phyloP scores from a whole-genome alignment of 2,329 filamentous ascomycete genomes.

The Colletotrichum lini region DNA sequence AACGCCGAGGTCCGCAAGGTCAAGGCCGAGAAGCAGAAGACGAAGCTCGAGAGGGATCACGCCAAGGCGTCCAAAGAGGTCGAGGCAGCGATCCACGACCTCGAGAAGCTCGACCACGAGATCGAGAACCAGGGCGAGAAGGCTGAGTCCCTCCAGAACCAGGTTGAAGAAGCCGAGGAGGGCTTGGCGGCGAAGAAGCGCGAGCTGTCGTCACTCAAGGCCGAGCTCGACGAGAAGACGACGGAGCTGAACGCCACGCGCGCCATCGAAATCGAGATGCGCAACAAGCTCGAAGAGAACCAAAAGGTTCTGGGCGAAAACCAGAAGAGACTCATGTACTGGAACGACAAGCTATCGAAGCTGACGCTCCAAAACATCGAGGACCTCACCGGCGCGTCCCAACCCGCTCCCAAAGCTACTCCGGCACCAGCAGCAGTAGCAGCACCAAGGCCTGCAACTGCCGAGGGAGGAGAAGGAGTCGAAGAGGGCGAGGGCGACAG shows the following conservation, averaged over 20 bases:
- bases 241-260: conserved; percentile 90
- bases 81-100: conserved; percentile 77
- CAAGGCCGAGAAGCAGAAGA: conserved; percentile 93
- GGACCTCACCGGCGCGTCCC: conserved; percentile 68
- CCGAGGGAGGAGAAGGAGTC: conserved; percentile 43
- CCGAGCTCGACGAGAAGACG: conserved; percentile 88
- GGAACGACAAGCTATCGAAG: conserved; percentile 91
- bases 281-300: conserved; percentile 96
- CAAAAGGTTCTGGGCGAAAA: conserved; percentile 91
- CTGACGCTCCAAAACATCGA: conserved; percentile 85
- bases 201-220: conserved; percentile 84
- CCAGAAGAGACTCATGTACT: conserved; percentile 86
- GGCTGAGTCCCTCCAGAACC: conserved; percentile 79
- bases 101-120: conserved; percentile 84
- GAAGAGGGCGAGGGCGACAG: conserved; percentile 46
- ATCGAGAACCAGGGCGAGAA: conserved; percentile 82
- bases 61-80: conserved; percentile 86
- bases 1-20: conserved; percentile 88
- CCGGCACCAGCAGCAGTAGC: conserved; percentile 19
- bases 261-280: conserved; percentile 96
- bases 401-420: conserved; percentile 44
- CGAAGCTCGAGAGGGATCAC: conserved; percentile 88
- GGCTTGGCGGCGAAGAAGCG: conserved; percentile 83
- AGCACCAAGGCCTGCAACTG: background rate
- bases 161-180: conserved; percentile 87